Evolutionary conservation across 306 rosid genomes (phyloP).

Genomic region (Prunus kanzakura): DNA sequence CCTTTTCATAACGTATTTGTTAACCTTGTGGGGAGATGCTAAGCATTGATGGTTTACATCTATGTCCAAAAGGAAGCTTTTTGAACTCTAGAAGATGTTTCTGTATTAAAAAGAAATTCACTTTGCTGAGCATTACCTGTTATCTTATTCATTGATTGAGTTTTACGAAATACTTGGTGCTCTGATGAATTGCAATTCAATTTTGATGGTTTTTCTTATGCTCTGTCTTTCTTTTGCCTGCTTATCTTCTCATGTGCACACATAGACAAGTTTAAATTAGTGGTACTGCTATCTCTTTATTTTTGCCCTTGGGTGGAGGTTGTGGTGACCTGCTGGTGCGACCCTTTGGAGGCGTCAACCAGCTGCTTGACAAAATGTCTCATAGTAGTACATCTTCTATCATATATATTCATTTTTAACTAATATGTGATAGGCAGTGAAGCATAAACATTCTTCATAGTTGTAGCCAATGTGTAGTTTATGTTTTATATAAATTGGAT

Average conservation of each 20-base stretch:
- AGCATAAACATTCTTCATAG: too few relatives aligned
- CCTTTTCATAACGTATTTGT: neutral
- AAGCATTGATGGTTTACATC: neutral
- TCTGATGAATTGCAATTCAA: too few relatives aligned
- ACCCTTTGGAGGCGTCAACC: too few relatives aligned
- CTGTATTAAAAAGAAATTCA: neutral
- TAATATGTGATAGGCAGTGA: too few relatives aligned
- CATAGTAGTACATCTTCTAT: too few relatives aligned
- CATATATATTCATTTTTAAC: too few relatives aligned
- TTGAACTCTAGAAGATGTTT: neutral
- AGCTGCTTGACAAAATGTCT: too few relatives aligned
- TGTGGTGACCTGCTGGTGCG: too few relatives aligned
- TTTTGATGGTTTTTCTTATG: neutral
- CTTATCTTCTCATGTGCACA: neutral
- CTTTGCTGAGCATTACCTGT: neutral
- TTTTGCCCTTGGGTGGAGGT: neutral
- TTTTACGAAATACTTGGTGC: neutral
- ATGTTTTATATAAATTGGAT: too few relatives aligned
- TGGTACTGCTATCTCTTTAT: neutral
- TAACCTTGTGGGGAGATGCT: neutral
- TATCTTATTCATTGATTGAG: too few relatives aligned
- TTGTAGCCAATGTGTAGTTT: too few relatives aligned
- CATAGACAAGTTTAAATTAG: neutral
- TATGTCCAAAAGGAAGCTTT: neutral
- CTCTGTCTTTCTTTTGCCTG: too few relatives aligned